Evolutionary conservation across 1,284 basidiomycete species (phyloP), one percentile per base, ranked within the genome.

Genomic region (Phylloboletellus chloephorus): DNA sequence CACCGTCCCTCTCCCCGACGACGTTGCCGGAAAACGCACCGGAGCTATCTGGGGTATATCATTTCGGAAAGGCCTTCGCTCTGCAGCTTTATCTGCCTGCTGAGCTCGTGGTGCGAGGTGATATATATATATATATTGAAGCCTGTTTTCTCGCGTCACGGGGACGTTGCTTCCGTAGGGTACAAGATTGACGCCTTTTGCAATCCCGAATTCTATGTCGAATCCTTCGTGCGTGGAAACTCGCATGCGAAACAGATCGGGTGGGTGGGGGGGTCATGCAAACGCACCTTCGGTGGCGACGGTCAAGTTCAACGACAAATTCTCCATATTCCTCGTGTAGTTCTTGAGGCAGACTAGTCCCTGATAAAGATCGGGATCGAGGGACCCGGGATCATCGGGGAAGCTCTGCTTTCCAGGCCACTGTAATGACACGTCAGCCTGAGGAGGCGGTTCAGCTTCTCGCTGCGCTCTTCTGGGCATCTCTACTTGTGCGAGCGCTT

Each of bases 291-390:
- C 91, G 26, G 88, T 74, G 0, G 84, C 82, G 23, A 96, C 77
- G 0, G 92, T 89, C 52, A 98, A 98, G 59, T 90, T 96, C 31
- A 98, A 67, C 0, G 90, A 79, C n/a, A 98, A 70, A 35, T 97
- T 94, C 52, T 98, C 93, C 8, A 83, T 79, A 53, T 95, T 80
- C 3, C 86, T 89, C 0, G 78, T 69, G 57, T 95, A 96, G 57
- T 96, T 91, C 63, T 98, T 98, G 31, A 98, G 74, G 66, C 86
- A 91, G 49, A 96, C 76, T 1, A 98, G 74, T 1, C 94, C 94
- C 35, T 89, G 84, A 61, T 98, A 98, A 11, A 98, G 70, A 48
- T 96, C 93, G 0, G 82, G 82, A 54, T 96, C 93, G n/a, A 96
- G 74, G 2, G 91, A 94, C 0, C 79, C 79, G 2, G 96, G 78